Evolutionary conservation across 805 yeast species (phyloP).

Genomic region (Suhomyces kilbournensis): DNA sequence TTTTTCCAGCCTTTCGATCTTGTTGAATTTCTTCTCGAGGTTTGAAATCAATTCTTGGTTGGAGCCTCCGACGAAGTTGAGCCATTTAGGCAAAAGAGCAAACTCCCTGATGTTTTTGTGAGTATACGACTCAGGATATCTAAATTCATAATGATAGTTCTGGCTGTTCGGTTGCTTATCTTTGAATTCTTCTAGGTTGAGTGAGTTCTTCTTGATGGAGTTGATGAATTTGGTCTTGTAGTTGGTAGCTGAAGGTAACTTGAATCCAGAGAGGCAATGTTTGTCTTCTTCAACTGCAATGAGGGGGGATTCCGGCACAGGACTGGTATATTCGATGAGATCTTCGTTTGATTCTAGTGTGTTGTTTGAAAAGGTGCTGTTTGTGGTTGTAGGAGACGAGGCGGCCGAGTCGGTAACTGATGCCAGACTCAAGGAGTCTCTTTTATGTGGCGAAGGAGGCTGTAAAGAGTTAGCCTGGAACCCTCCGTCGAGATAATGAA

Average conservation of each 20-base stretch:
- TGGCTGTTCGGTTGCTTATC: not conserved
- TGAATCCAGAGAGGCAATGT: slow-evolving; percentile 35
- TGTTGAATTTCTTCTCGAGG: slow-evolving; percentile 31
- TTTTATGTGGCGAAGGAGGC: not conserved
- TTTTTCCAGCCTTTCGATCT: slow-evolving; percentile 39
- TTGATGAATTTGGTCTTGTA: slow-evolving; percentile 33
- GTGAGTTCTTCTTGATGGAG: slow-evolving; percentile 32
- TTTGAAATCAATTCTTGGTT: slow-evolving; percentile 20
- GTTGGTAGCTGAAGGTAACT: slow-evolving; percentile 40
- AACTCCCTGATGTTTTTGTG: slow-evolving; percentile 1
- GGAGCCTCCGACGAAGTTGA: slow-evolving; percentile 20
- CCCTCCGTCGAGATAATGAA: slow-evolving; percentile 29
- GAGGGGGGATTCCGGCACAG: slow-evolving; percentile 3
- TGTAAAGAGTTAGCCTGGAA: slow-evolving; percentile 10
- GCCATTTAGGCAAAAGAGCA: slow-evolving; percentile 31
- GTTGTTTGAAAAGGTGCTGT: slow-evolving; percentile 6
- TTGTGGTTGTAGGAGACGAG: slow-evolving; percentile 2
- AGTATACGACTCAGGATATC: slow-evolving; percentile 5
- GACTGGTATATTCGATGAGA: slow-evolving; percentile 8
- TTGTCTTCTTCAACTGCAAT: not conserved
- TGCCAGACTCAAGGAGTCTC: not conserved
- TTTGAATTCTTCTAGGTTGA: slow-evolving; percentile 6
- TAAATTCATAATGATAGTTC: slow-evolving; percentile 8
- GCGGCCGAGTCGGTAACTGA: slow-evolving; percentile 2
- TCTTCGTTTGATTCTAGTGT: slow-evolving; percentile 6